phyloP scores from a whole-genome alignment of 2,329 filamentous ascomycete species.

The Dactylellina cionopaga region DNA sequence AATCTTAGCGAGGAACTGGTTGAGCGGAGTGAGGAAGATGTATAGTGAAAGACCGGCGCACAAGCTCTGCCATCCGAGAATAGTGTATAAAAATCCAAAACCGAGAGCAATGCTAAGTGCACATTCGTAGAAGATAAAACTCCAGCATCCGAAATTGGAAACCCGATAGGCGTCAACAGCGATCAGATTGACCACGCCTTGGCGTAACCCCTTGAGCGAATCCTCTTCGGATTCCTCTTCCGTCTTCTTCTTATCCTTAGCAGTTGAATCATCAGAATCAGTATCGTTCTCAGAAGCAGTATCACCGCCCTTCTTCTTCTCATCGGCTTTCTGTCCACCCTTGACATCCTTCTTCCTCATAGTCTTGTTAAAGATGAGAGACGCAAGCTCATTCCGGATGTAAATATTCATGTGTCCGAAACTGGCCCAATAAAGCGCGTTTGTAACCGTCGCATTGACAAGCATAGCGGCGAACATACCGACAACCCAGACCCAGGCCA shows the following conservation, averaged over 20 bases:
- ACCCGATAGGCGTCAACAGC: constrained; percentile 79
- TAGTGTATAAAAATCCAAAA: constrained; percentile 71
- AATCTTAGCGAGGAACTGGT: constrained; percentile 72
- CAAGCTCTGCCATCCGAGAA: constrained; percentile 78
- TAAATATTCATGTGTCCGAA: constrained; percentile 62
- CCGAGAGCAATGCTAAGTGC: constrained; percentile 73
- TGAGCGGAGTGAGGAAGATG: constrained; percentile 73
- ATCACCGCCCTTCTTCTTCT: constrained; percentile 58
- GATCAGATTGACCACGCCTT: constrained; percentile 80
- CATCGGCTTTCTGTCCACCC: constrained; percentile 65
- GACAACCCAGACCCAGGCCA: constrained; percentile 75
- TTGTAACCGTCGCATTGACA: constrained; percentile 56
- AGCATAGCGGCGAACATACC: constrained; percentile 71
- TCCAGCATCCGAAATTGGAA: constrained; percentile 73
- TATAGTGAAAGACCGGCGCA: constrained; percentile 73
- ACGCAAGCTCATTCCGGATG: constrained; percentile 74
- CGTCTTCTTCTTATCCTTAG: constrained; percentile 58
- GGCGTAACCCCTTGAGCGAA: constrained; percentile 70
- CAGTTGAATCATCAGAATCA: constrained; percentile 51
- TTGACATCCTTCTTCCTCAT: constrained; percentile 82
- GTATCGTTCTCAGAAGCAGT: constrained; percentile 55
- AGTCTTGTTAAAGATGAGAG: constrained; percentile 79
- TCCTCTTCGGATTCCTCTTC: constrained; percentile 64
- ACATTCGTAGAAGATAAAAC: constrained; percentile 72
- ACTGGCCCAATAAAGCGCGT: constrained; percentile 31